Evolutionary conservation across 768 basidiomycete genomes (phyloP).

Genomic region (Cyclocybe aegerita): DNA sequence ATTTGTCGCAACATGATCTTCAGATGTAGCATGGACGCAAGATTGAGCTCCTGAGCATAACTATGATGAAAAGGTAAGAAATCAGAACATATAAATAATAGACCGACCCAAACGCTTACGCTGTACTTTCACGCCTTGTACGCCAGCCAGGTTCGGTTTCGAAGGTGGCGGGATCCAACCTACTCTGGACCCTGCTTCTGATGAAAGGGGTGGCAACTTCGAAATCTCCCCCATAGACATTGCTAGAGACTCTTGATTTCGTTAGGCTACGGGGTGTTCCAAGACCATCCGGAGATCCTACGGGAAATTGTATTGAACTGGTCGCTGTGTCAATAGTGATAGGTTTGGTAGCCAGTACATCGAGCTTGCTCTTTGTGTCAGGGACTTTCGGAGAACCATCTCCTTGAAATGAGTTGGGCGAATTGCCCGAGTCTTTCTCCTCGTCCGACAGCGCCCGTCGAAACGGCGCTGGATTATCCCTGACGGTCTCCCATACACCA

Average conservation of each 20-base stretch:
- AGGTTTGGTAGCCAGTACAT: constrained; percentile 57
- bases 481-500: constrained; percentile 45
- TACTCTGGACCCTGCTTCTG: constrained; percentile 81
- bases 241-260: constrained; percentile 59
- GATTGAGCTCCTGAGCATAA: constrained; percentile 81
- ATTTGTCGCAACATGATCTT: constrained; percentile 91
- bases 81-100: constrained; percentile 4
- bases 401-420: constrained; percentile 39
- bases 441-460: constrained; percentile 75
- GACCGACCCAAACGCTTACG: constrained; percentile 49
- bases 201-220: constrained; percentile 78
- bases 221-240: constrained; percentile 65
- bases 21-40: constrained; percentile 85
- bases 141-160: constrained; percentile 78
- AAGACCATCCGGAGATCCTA: constrained; percentile 72
- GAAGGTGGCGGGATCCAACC: constrained; percentile 52
- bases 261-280: constrained; percentile 56
- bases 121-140: constrained; percentile 84
- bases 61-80: constrained; percentile 34
- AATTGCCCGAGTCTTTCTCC: constrained; percentile 56
- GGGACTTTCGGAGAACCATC: constrained; percentile 44
- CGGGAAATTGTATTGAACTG: constrained; percentile 81
- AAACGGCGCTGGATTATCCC: constrained; percentile 71
- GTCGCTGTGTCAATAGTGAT: constrained; percentile 48
- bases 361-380: constrained; percentile 51